Evolutionary conservation across 2,329 filamentous ascomycete genomes (phyloP).

Genomic region (Stemphylium vesicarium): DNA sequence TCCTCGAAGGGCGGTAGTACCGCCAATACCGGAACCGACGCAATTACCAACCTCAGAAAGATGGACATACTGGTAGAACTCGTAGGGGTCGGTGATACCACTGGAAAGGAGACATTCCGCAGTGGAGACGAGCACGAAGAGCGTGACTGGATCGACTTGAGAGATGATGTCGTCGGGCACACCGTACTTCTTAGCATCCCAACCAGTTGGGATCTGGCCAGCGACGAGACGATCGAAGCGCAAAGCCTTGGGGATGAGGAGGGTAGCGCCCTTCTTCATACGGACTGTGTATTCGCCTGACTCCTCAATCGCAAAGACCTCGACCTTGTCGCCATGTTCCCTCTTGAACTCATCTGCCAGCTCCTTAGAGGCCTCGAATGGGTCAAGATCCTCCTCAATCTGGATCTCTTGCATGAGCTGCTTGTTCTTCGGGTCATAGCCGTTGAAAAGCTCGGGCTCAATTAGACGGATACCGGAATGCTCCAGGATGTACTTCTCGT

Average conservation of each 20-base stretch:
- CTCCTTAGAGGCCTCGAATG: conserved; percentile 96
- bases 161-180: conserved; percentile 97
- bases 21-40: conserved; percentile 97
- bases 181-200: conserved; percentile 96
- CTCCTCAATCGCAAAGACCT: conserved; percentile 93
- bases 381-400: conserved; percentile 94
- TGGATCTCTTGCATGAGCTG: conserved; percentile 97
- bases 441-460: conserved; percentile 94
- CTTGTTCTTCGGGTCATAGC: conserved; percentile 98
- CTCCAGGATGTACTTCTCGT: conserved; percentile 95
- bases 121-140: conserved; percentile 93
- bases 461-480: conserved; percentile 97
- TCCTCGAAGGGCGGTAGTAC: conserved; percentile 85
- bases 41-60: conserved; percentile 98
- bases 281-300: conserved; percentile 94
- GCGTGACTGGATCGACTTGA: conserved; percentile 94
- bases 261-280: conserved; percentile 91
- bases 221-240: conserved; percentile 97
- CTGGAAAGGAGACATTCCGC: conserved; percentile 88
- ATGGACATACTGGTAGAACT: conserved; percentile 99
- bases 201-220: conserved; percentile 94
- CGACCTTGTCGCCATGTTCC: conserved; percentile 96
- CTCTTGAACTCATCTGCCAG: conserved; percentile 97
- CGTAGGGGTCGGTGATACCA: conserved; percentile 97
- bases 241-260: conserved; percentile 96